phyloP scores from a whole-genome alignment of 1,139 yeast species.

The Hyphopichia khmerensis region DNA sequence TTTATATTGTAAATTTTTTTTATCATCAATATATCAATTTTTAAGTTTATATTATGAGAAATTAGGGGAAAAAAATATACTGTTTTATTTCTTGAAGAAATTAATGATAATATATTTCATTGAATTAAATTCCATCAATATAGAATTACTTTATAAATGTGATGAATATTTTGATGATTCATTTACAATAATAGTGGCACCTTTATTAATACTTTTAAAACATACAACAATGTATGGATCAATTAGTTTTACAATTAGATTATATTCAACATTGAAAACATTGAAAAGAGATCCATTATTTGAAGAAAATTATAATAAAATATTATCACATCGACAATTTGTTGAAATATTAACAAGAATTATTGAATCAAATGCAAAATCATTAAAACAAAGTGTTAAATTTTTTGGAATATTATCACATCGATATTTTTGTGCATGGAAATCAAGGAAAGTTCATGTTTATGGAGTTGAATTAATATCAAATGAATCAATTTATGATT shows the following conservation, averaged over 20 bases:
- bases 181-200: constrained; percentile 9
- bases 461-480: constrained; percentile 1
- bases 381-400: background rate
- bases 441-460: constrained; percentile 1
- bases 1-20: constrained; percentile 14
- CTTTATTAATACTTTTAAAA: constrained; percentile 1
- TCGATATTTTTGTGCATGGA: constrained; percentile 1
- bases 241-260: constrained; percentile 1
- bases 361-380: background rate
- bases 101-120: constrained; percentile 14
- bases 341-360: background rate
- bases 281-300: background rate
- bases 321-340: background rate
- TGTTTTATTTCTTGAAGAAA: constrained; percentile 25
- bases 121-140: constrained; percentile 16
- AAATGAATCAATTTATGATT: background rate
- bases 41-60: constrained; percentile 26
- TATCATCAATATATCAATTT: constrained; percentile 21
- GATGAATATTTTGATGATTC: constrained; percentile 9
- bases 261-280: background rate
- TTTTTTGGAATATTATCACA: background rate
- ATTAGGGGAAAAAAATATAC: constrained; percentile 14
- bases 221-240: constrained; percentile 1
- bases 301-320: background rate
- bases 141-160: constrained; percentile 6